Conservation (phyloP, 257 asterid genomes). For the Plectranthus barbatus region DNA sequence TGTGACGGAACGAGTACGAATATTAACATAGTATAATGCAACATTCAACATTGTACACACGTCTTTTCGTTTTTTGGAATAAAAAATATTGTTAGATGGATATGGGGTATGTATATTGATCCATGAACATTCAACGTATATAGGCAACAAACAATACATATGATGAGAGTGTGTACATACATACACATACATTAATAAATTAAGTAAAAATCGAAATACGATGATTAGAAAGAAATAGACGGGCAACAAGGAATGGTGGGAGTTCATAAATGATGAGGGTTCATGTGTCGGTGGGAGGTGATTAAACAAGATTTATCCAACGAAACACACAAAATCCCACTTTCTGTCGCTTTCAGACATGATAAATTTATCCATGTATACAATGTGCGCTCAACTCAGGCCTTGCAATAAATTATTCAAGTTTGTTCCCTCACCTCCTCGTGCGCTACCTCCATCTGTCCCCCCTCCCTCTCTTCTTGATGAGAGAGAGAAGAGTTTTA, state of each 20-base stretch:
- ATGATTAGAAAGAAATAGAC: background rate
- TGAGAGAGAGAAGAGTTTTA: background rate
- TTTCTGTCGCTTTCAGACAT: constrained; percentile 25
- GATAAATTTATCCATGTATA: background rate
- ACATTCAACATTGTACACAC: too few relatives aligned
- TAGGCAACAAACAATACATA: background rate
- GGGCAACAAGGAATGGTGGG: background rate
- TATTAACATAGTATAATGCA: too few relatives aligned
- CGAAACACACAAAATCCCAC: background rate
- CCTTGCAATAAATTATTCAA: constrained; percentile 6
- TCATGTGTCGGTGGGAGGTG: constrained; percentile 33
- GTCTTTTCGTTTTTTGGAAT: too few relatives aligned
- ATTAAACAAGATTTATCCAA: background rate
- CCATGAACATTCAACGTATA: background rate
- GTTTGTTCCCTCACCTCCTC: constrained; percentile 18
- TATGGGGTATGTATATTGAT: too few relatives aligned
- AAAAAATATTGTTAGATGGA: too few relatives aligned
- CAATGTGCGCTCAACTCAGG: constrained; percentile 21
- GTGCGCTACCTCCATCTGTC: constrained; percentile 12
- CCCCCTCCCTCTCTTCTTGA: background rate
- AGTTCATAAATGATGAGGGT: background rate
- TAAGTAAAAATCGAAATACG: background rate
- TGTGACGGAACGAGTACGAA: too few relatives aligned
- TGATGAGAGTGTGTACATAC: too few relatives aligned
- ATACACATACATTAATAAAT: too few relatives aligned